These are phyloP conservation scores for Ambispora gerdemannii DNA, from an alignment of 192 early-diverging fungal genomes.

Conservation along the genomic window DNA sequence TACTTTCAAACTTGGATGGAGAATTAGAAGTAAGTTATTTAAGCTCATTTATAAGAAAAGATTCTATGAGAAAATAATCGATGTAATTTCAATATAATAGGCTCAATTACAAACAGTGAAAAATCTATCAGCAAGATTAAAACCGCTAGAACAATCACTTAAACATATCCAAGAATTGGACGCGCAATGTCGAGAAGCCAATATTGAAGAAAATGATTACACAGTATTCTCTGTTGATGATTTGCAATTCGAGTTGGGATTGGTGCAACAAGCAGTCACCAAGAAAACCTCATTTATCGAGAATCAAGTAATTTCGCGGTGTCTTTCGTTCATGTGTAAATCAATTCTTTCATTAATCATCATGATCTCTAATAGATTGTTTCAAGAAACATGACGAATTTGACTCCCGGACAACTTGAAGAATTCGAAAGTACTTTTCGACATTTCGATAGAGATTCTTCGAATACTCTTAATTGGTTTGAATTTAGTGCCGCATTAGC, in stretches of 20 bases:
- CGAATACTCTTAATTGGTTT: slow-evolving; percentile 68
- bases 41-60: too few relatives aligned
- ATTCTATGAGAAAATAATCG: background rate
- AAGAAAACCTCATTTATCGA: slow-evolving; percentile 88
- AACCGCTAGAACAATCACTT: slow-evolving; percentile 52
- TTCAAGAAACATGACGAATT: slow-evolving; percentile 86
- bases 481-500: slow-evolving; percentile 89
- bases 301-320: slow-evolving; percentile 64
- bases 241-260: slow-evolving; percentile 77
- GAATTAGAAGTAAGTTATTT: slow-evolving; percentile 63
- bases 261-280: slow-evolving; percentile 74
- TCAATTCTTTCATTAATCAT: background rate
- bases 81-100: slow-evolving; percentile 36
- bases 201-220: slow-evolving; percentile 91
- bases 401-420: slow-evolving; percentile 90
- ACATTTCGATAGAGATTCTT: slow-evolving; percentile 85
- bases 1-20: slow-evolving; percentile 69
- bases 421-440: slow-evolving; percentile 90
- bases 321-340: too few relatives aligned
- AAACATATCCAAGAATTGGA: slow-evolving; percentile 60
- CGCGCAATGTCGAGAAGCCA: slow-evolving; percentile 71
- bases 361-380: slow-evolving; percentile 54
- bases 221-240: slow-evolving; percentile 91
- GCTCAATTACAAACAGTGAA: slow-evolving; percentile 65
- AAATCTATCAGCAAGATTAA: slow-evolving; percentile 49